Evolutionary conservation across 2,329 filamentous ascomycete species (phyloP).

Genomic region (Aspergillus hiratsukae): DNA sequence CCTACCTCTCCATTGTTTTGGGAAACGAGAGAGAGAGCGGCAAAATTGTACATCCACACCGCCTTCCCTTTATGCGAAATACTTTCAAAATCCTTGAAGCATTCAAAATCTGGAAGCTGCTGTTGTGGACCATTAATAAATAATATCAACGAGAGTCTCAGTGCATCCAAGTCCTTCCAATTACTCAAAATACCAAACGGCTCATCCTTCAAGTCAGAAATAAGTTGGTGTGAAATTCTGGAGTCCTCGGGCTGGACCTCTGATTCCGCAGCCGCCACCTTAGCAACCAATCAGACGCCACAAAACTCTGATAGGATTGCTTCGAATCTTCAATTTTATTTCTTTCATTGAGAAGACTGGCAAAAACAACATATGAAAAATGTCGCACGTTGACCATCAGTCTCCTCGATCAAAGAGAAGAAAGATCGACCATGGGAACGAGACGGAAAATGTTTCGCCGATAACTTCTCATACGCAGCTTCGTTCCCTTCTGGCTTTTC

Average conservation of each 20-base stretch:
- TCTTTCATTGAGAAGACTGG: conserved; percentile 11
- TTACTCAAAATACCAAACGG: background rate
- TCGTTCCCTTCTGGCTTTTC: conserved; percentile 63
- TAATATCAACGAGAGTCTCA: background rate
- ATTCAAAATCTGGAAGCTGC: background rate
- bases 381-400: conserved; percentile 33
- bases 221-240: background rate
- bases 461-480: conserved; percentile 59
- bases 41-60: background rate
- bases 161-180: background rate
- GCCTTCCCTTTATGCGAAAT: background rate
- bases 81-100: background rate
- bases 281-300: conserved; percentile 13
- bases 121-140: background rate
- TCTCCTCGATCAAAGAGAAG: conserved; percentile 36
- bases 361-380: conserved; percentile 18
- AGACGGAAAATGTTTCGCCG: conserved; percentile 12
- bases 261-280: background rate
- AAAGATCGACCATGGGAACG: conserved; percentile 30
- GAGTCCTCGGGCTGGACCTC: no score
- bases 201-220: background rate
- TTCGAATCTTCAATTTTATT: background rate
- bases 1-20: no score
- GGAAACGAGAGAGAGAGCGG: background rate
- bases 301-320: conserved; percentile 16